phyloP scores from a whole-genome alignment of 2,329 filamentous ascomycete species.

The Fusarium chlamydosporum region DNA sequence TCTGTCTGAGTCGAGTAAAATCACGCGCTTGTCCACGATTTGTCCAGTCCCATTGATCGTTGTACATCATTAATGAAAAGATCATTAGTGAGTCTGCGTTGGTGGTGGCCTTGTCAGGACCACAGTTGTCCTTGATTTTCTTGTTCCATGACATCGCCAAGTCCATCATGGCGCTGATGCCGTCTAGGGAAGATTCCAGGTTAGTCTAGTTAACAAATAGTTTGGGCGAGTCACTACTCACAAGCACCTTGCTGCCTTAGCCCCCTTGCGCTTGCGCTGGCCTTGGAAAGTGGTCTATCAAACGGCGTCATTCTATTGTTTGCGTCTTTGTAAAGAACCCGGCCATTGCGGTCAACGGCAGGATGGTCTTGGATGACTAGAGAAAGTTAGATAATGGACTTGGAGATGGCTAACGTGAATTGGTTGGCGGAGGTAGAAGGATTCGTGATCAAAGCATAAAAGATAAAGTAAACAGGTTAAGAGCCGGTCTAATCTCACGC shows the following conservation, averaged over 20 bases:
- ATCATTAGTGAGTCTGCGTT: conserved; percentile 16
- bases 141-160: not conserved
- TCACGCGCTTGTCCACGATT: not conserved
- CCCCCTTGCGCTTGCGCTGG: not conserved
- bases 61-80: conserved; percentile 24
- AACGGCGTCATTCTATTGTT: not conserved
- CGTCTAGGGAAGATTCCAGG: not conserved
- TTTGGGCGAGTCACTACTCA: not conserved
- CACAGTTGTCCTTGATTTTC: not conserved
- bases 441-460: too few species aligned
- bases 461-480: too few species aligned
- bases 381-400: not conserved
- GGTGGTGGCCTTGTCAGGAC: conserved; percentile 1
- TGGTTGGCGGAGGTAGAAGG: too few species aligned
- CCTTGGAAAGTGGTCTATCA: not conserved
- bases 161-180: not conserved
- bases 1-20: not conserved
- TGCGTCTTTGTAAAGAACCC: conserved; percentile 1
- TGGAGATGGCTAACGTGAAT: too few species aligned
- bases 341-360: not conserved
- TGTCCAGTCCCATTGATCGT: conserved; percentile 1
- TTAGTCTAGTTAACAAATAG: fast-evolving
- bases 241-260: conserved; percentile 13
- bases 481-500: too few species aligned
- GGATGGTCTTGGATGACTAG: conserved; percentile 2